Evolutionary conservation across 345 rosid species (phyloP).

Genomic region (Eucalyptus marginata): DNA sequence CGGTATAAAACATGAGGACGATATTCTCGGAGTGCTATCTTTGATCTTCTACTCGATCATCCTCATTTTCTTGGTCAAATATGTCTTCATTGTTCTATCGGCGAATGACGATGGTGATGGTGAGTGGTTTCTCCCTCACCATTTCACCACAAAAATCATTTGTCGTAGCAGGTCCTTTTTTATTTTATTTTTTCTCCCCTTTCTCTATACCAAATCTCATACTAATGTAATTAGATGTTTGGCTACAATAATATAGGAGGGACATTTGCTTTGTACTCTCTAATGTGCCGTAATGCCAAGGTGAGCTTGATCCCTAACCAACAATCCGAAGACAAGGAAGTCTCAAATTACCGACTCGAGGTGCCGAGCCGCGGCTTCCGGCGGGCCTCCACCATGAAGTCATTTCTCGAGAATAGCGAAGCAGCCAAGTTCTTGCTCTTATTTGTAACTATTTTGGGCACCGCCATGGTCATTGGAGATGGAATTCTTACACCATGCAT

Average conservation of each 20-base stretch:
- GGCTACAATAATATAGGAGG: neutral
- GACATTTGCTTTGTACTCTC: constrained; percentile 18
- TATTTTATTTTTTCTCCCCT: no score
- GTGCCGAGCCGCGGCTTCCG: neutral
- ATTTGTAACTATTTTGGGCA: constrained; percentile 7
- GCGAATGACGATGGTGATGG: constrained; percentile 24
- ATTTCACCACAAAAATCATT: neutral
- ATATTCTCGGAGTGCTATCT: neutral
- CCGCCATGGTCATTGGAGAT: constrained; percentile 28
- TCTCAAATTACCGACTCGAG: constrained; percentile 1
- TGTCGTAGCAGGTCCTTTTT: neutral
- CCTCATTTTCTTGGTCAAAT: neutral
- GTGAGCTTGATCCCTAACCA: constrained; percentile 5
- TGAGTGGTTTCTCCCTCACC: neutral
- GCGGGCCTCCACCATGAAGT: constrained; percentile 1
- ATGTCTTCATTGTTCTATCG: constrained; percentile 1
- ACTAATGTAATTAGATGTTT: neutral
- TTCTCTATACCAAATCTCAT: neutral
- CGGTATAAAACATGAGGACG: neutral
- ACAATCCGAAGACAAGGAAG: constrained; percentile 6
- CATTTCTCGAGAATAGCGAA: constrained; percentile 1
- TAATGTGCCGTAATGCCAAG: constrained; percentile 14
- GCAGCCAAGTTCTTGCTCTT: constrained; percentile 1
- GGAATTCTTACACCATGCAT: constrained; percentile 18
- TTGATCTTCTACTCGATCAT: constrained; percentile 8